Percentiles rank a stretch among this genome's conserved stretches.
Conservation (phyloP, 2,329 filamentous ascomycete species). For the Xylariaceae sp. region DNA sequence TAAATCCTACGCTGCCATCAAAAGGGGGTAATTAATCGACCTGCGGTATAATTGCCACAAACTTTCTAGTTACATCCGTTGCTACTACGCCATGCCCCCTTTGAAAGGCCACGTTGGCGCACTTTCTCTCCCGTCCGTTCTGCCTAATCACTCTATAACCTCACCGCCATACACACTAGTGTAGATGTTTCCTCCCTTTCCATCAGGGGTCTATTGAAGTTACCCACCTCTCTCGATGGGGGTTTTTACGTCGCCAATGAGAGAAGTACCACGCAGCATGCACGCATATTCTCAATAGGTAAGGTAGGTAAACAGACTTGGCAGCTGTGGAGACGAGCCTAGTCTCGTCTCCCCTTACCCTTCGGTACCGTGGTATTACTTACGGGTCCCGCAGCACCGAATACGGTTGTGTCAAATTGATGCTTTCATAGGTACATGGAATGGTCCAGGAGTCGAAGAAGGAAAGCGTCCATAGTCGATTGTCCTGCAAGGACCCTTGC, state of each 20-base stretch:
- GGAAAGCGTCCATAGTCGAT: not conserved
- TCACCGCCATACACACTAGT: no score
- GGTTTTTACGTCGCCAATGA: slow-evolving; percentile 3
- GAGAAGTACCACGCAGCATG: slow-evolving; percentile 18
- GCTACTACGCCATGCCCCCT: no score
- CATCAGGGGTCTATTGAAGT: slow-evolving; percentile 5
- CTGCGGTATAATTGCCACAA: no score
- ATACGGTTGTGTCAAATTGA: slow-evolving; percentile 12
- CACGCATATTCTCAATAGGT: not conserved
- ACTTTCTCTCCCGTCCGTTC: no score
- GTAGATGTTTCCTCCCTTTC: no score
- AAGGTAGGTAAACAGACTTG: slow-evolving; percentile 14
- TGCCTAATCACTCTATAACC: no score
- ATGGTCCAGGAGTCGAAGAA: not conserved
- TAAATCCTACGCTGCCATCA: slow-evolving; percentile 6
- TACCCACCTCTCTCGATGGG: slow-evolving; percentile 18
- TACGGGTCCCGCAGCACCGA: slow-evolving; percentile 2
- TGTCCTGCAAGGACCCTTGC: no score
- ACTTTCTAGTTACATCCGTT: not conserved
- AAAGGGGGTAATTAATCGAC: no score
- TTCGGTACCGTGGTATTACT: slow-evolving; percentile 9
- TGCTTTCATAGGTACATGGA: not conserved
- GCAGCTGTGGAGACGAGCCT: slow-evolving; percentile 6
- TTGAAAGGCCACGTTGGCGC: no score
- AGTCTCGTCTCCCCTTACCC: slow-evolving; percentile 11